Conservation (phyloP, 345 rosid genomes). For the Eucalyptus cloeziana region DNA sequence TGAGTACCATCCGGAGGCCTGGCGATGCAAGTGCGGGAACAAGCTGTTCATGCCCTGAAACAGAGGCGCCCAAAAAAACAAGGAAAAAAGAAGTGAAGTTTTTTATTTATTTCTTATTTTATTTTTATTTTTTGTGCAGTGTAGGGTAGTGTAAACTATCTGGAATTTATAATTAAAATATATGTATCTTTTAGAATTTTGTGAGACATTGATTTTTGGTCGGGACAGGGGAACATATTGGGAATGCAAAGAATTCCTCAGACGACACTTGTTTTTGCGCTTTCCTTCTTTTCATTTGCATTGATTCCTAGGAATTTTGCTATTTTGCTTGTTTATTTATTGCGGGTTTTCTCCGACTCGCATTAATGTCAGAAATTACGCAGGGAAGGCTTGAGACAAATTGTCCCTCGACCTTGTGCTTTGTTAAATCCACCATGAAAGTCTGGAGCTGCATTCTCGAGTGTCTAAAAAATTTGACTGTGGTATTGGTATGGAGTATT, state of each 20-base stretch:
- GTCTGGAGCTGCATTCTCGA: not conserved
- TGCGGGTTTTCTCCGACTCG: not conserved
- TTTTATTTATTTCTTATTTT: not conserved
- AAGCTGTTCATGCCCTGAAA: slow-evolving; percentile 68
- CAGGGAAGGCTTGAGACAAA: not conserved
- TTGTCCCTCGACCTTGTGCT: not conserved
- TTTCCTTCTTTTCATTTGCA: not conserved
- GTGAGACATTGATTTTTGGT: not conserved
- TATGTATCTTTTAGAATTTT: not conserved
- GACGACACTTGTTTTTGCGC: not conserved
- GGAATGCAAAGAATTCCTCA: not conserved
- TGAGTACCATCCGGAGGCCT: slow-evolving; percentile 97
- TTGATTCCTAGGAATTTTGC: not conserved
- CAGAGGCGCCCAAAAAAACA: not conserved
- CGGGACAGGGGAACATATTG: not conserved
- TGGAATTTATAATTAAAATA: not conserved
- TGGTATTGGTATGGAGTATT: not conserved
- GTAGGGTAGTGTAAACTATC: not conserved
- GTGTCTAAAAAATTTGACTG: not conserved
- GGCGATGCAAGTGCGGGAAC: slow-evolving; percentile 95
- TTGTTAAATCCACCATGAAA: not conserved
- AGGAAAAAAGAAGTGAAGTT: accelerated
- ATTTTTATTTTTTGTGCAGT: not conserved
- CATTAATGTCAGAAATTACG: not conserved
- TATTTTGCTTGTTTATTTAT: not conserved